Base-by-base conservation (phyloP, 2,329 filamentous ascomycete species). In the Chaetomiaceae sp. region DNA sequence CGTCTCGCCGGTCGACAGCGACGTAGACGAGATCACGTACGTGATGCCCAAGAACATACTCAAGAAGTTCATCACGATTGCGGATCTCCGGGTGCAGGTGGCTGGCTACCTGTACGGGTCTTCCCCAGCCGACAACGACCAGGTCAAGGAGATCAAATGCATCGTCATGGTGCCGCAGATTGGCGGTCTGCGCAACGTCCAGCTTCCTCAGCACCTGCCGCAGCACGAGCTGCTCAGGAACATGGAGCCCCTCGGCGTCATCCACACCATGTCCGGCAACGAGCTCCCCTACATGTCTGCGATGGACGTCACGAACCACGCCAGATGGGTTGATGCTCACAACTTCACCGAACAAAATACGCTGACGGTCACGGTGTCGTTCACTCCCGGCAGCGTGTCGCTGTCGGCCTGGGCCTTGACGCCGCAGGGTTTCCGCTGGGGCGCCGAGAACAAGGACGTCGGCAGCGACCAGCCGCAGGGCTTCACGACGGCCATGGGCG, bases 41-140 rank as follows among this genome's bases (percentile, higher is more conserved):
- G 87, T 98, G 60, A 96, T 98, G 88, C 93, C 93, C 1, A 98
- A 97, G 79, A 98, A 98, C 65, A 84, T 98, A 39, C 78, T 98
- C 60, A 96, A 95, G 76, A 87, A 88, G 55, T 98, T 98, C 74
- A 97, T 98, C 70, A 93, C 88, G 19, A 94, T 98, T 62, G 86
- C 93, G 38, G 93, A 98, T 71, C 79, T 98, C 46, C 86, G 94
- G 38, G 90, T 97, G 12, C 93, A 98, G 68, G 90, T 98, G 40
- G 90, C 91, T 14, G 93, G 90, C 1, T 98, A 95, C 65, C 77
- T 98, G 1, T 98, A 98, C 64, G 93, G 93, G 55, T 81, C 81
- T 38, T 95, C 91, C 1, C 90, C 93, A 3, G 84, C 87, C 6
- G 93, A 97, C 69, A 96, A 97, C 61, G 86, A 91, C 55, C 88